Evolutionary conservation across 345 rosid species (phyloP).

Genomic region (Arabis hirsuta): DNA sequence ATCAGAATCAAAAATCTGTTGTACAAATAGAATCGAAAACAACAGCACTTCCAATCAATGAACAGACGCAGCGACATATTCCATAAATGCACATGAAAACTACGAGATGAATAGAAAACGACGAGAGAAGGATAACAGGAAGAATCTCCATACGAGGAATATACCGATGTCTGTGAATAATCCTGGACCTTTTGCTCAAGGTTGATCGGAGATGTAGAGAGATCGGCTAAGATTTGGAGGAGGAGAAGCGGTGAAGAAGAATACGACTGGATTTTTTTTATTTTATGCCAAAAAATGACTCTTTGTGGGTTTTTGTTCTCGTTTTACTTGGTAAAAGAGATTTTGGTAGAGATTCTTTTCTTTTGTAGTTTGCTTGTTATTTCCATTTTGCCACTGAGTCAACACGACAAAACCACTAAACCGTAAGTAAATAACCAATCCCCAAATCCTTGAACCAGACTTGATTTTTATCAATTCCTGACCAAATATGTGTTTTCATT

Average conservation of each 20-base stretch:
- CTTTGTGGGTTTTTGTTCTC: conserved; percentile 28
- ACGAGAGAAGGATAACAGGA: background rate
- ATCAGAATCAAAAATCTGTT: background rate
- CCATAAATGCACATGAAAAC: background rate
- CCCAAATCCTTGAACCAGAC: background rate
- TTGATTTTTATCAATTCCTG: background rate
- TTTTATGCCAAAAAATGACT: no score
- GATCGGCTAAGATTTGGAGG: conserved; percentile 39
- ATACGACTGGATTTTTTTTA: background rate
- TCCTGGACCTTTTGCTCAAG: conserved; percentile 92
- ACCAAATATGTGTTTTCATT: conserved; percentile 18
- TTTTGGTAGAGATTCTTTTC: conserved; percentile 43
- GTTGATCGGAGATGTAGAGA: conserved; percentile 35
- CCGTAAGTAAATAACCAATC: conserved; percentile 10
- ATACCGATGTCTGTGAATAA: conserved; percentile 86
- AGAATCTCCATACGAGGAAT: conserved; percentile 7
- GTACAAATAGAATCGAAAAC: background rate
- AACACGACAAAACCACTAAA: conserved; percentile 9
- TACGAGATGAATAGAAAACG: conserved; percentile 4
- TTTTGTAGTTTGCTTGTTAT: background rate
- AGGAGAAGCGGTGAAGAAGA: conserved; percentile 28
- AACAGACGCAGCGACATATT: background rate
- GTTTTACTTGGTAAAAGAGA: no score
- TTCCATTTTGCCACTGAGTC: background rate
- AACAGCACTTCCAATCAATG: background rate